Evolutionary conservation across 2,329 filamentous ascomycete species (phyloP).

Genomic region (Nannizziopsis barbatae): DNA sequence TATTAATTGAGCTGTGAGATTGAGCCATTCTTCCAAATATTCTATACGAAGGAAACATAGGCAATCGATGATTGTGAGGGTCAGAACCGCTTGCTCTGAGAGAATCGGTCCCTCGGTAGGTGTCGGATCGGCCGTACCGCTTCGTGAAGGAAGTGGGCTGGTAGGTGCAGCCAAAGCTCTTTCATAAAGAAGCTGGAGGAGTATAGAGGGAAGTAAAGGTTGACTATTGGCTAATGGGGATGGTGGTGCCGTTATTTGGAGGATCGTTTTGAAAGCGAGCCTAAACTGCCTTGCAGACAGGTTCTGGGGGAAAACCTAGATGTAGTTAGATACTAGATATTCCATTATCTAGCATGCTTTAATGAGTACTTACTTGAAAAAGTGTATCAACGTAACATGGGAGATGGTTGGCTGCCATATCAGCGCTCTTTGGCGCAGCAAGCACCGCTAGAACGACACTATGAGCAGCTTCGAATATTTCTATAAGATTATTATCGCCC

Average conservation of each 20-base stretch:
- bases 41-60: constrained; percentile 60
- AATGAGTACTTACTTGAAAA: constrained; percentile 42
- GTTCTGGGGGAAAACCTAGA: constrained; percentile 59
- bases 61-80: constrained; percentile 67
- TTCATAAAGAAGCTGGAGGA: constrained; percentile 66
- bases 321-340: constrained; percentile 4
- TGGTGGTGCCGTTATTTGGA: constrained; percentile 71
- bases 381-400: constrained; percentile 77
- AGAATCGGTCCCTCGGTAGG: constrained; percentile 28
- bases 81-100: constrained; percentile 70
- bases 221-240: constrained; percentile 61
- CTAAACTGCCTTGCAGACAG: constrained; percentile 79
- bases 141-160: constrained; percentile 32
- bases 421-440: constrained; percentile 64
- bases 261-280: constrained; percentile 72
- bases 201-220: constrained; percentile 64
- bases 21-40: constrained; percentile 70
- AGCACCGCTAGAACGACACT: constrained; percentile 69
- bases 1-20: constrained; percentile 56
- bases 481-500: constrained; percentile 46
- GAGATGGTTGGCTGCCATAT: constrained; percentile 58
- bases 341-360: not conserved
- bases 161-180: constrained; percentile 49
- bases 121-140: constrained; percentile 25
- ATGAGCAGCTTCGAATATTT: constrained; percentile 83